Evolutionary conservation across 129 eudicot species (phyloP), one percentile per base, ranked within the genome.

Genomic region (Flaveria trinervia): DNA sequence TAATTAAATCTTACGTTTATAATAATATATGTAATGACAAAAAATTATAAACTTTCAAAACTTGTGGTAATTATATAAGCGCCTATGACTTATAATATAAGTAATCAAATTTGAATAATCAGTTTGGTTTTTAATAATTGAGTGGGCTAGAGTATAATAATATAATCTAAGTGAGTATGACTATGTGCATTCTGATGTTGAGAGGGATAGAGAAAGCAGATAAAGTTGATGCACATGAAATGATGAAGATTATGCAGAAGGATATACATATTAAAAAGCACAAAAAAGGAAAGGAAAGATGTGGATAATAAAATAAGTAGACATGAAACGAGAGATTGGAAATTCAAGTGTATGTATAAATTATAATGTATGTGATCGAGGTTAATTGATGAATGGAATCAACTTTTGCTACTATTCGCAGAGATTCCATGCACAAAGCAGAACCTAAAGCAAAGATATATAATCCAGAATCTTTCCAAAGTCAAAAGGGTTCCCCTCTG

Each of bases 401-500:
- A 22, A 49, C 72, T 80, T 73, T 65, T 52, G 43, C 70, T 66
- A 66, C 54, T 51, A 65, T 55, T 64, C 16, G 68, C 74, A 80
- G 79, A 80, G 69, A 80, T 73, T 43, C 79, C 84, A 73, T 73
- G 79, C 84, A 80, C 75, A 80, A 66, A 73, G 69, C 75, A 43
- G 65, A 64, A 52, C 65, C 55, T 50, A 71, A 71, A 72, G 73
- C 48, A 72, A 79, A 18, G 73, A 41, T 65, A 64, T 65, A 55
- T 55, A 5, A 56, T 56, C 20, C n/a, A 62, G 59, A 62, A 22
- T 67, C 72, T 64, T 79, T 73, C 69, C 74, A 66, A 80, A 80
- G 84, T 80, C 84, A 80, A 73, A 33, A 79, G 49, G 66, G 41
- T 72, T 50, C 51, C 22, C 18, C 65, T 50, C 5, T 4, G 4